Conservation (phyloP, 495 filamentous ascomycete species). For the Endocarpon pusillum region DNA sequence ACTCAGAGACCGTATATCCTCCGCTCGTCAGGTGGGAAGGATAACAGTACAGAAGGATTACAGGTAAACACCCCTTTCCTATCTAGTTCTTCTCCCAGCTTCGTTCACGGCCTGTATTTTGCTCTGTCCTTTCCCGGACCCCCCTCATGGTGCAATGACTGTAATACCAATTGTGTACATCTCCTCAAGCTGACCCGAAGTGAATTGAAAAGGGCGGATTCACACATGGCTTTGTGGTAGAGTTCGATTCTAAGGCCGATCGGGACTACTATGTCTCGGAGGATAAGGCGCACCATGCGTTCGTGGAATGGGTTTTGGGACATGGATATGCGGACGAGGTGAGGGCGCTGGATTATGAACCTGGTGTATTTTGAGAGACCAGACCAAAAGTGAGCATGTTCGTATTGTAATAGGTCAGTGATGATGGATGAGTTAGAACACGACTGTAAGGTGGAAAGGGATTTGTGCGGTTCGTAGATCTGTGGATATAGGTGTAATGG, state of each 20-base stretch:
- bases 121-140: no score
- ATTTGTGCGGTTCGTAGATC: no score
- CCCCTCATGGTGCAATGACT: not conserved
- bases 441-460: no score
- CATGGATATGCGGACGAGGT: constrained; percentile 10
- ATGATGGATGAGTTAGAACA: no score
- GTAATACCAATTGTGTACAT: no score
- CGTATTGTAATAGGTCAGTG: no score
- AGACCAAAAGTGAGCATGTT: no score
- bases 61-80: constrained; percentile 23
- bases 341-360: constrained; percentile 21
- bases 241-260: constrained; percentile 41
- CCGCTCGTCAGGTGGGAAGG: constrained; percentile 34
- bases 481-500: no score
- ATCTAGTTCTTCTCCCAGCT: constrained; percentile 1
- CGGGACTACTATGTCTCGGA: constrained; percentile 35
- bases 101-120: constrained; percentile 1
- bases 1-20: constrained; percentile 38
- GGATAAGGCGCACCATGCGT: constrained; percentile 32
- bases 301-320: constrained; percentile 18
- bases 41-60: constrained; percentile 39
- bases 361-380: constrained; percentile 18
- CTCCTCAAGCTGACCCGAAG: not conserved
- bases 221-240: constrained; percentile 43
- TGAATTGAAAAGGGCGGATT: constrained; percentile 25